Percentiles rank a stretch among this genome's conserved stretches.
Conservation (phyloP, 257 asterid species). For the Ajuga chamaepitys region DNA sequence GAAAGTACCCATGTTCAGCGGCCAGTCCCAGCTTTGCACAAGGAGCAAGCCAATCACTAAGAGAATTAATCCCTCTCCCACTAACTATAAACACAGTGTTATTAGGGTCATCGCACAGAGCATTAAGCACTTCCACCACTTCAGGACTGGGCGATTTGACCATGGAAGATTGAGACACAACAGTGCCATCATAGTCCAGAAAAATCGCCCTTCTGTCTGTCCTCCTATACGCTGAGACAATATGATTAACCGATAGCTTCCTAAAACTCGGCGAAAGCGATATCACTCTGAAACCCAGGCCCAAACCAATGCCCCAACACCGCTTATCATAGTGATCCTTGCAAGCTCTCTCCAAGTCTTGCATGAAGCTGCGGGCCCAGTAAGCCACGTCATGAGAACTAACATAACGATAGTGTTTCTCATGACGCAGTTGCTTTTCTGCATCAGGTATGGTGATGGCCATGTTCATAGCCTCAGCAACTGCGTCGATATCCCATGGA, state of each 20-base stretch:
- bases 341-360: slow-evolving; percentile 81
- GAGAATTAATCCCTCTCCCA: slow-evolving; percentile 62
- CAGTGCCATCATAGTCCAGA: slow-evolving; percentile 93
- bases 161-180: slow-evolving; percentile 67
- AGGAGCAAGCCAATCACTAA: slow-evolving; percentile 75
- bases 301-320: slow-evolving; percentile 85
- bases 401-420: slow-evolving; percentile 83
- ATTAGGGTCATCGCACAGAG: slow-evolving; percentile 59
- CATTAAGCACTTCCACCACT: slow-evolving; percentile 48
- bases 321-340: slow-evolving; percentile 77
- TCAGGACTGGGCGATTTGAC: slow-evolving; percentile 58
- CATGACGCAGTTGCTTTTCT: slow-evolving; percentile 75
- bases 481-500: slow-evolving; percentile 90
- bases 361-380: slow-evolving; percentile 90
- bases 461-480: slow-evolving; percentile 67
- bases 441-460: slow-evolving; percentile 60
- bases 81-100: slow-evolving; percentile 82
- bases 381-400: slow-evolving; percentile 82
- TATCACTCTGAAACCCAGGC: slow-evolving; percentile 75
- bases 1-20: slow-evolving; percentile 83
- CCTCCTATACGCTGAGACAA: slow-evolving; percentile 60
- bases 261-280: slow-evolving; percentile 86
- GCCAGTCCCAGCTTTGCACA: slow-evolving; percentile 78
- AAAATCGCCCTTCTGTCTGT: slow-evolving; percentile 73
- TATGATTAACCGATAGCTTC: slow-evolving; percentile 55